phyloP scores from a whole-genome alignment of 2,329 filamentous ascomycete species.

The Colletotrichum eremochloae region DNA sequence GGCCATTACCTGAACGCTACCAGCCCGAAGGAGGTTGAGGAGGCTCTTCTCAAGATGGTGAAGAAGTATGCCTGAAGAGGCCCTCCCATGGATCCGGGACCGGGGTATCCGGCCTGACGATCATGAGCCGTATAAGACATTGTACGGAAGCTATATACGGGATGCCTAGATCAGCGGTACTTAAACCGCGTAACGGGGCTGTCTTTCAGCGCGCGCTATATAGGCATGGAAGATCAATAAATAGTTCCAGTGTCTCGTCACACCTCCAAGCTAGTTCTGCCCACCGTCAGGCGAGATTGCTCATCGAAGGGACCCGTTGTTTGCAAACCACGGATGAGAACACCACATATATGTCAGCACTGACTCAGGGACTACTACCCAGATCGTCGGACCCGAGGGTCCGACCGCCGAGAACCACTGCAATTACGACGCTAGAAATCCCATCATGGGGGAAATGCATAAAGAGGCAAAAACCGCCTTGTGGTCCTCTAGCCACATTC shows the following conservation, averaged over 20 bases:
- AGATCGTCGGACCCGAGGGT: slow-evolving; percentile 18
- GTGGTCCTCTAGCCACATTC: background rate
- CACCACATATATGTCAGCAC: background rate
- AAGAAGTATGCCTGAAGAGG: slow-evolving; percentile 47
- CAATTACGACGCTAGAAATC: background rate
- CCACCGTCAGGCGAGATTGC: background rate
- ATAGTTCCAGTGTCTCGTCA: background rate
- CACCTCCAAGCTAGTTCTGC: background rate
- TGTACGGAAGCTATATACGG: slow-evolving; percentile 10
- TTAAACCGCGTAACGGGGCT: background rate
- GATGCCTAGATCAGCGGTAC: background rate
- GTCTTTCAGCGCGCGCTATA: background rate
- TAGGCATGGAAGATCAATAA: background rate
- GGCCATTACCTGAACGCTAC: slow-evolving; percentile 65
- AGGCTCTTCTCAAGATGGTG: slow-evolving; percentile 60
- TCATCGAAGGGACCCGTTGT: background rate
- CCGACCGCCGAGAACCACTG: background rate
- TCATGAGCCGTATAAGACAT: slow-evolving; percentile 20
- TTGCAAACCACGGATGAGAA: background rate
- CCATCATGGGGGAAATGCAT: background rate
- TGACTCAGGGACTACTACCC: background rate
- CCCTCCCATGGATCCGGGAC: background rate
- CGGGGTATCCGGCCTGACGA: slow-evolving; percentile 17
- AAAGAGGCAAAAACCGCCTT: background rate
- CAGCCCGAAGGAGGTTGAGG: slow-evolving; percentile 60